These are phyloP conservation scores for Tolypocladium ovalisporum DNA, from an alignment of 2,329 filamentous ascomycete genomes.

Conservation along the genomic window DNA sequence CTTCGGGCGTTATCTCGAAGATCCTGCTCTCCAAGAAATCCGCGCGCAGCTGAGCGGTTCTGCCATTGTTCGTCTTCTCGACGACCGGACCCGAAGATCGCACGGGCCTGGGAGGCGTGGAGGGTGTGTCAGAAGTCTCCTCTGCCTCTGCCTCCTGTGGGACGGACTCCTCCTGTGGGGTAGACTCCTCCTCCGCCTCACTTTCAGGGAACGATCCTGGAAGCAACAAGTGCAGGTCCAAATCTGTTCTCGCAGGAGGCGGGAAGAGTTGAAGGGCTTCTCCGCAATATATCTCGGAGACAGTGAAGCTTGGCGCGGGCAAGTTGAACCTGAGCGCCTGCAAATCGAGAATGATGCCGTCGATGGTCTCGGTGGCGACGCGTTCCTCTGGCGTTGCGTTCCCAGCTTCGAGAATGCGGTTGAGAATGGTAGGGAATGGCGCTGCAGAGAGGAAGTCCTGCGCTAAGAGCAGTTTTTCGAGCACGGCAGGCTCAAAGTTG, in stretches of 20 bases:
- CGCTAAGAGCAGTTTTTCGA: constrained; percentile 9
- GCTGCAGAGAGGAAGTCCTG: constrained; percentile 16
- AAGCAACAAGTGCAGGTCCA: constrained; percentile 7
- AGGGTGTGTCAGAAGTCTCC: neutral
- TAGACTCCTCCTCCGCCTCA: constrained; percentile 8
- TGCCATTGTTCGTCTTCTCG: constrained; percentile 1
- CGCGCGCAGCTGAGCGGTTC: constrained; percentile 4
- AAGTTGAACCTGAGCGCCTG: constrained; percentile 15
- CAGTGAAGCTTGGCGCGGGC: constrained; percentile 18
- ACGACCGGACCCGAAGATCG: constrained; percentile 1
- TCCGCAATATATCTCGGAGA: constrained; percentile 12
- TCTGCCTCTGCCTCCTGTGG: neutral
- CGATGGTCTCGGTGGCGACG: constrained; percentile 13
- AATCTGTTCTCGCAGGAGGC: constrained; percentile 6
- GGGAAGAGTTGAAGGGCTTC: constrained; percentile 12
- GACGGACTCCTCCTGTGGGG: constrained; percentile 4
- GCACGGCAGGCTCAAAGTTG: constrained; percentile 4
- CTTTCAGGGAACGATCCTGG: constrained; percentile 16
- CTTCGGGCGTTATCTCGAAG: constrained; percentile 6
- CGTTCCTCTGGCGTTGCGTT: neutral
- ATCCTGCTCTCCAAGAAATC: constrained; percentile 5
- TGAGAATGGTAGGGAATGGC: constrained; percentile 13
- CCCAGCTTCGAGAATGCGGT: constrained; percentile 10
- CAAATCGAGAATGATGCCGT: constrained; percentile 17
- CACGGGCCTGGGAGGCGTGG: neutral